Evolutionary conservation across 1,139 yeast species (phyloP).

Genomic region (Taphrina populina): DNA sequence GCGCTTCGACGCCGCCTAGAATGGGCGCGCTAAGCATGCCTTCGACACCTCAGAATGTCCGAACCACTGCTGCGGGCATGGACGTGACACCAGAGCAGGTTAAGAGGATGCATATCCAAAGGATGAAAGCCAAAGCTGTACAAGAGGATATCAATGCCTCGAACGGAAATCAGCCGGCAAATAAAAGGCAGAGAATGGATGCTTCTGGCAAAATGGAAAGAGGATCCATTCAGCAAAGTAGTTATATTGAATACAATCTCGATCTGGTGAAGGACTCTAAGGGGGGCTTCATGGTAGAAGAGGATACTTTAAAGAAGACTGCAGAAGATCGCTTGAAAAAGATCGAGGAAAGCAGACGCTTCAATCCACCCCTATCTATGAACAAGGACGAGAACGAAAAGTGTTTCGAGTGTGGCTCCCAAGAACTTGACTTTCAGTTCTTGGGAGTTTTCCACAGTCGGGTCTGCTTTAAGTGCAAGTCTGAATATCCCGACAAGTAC

Average conservation of each 20-base stretch:
- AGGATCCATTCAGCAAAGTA: conserved; percentile 47
- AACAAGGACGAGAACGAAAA: conserved; percentile 73
- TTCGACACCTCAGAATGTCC: conserved; percentile 24
- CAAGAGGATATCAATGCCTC: conserved; percentile 32
- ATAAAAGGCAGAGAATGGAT: conserved; percentile 32
- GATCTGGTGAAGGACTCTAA: conserved; percentile 82
- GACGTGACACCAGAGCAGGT: conserved; percentile 35
- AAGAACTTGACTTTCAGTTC: conserved; percentile 75
- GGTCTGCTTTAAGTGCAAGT: conserved; percentile 78
- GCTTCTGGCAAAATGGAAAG: conserved; percentile 35
- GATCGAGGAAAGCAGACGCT: conserved; percentile 50
- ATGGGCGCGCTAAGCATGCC: neutral
- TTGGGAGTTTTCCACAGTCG: conserved; percentile 65
- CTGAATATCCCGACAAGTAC: conserved; percentile 77
- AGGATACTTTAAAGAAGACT: conserved; percentile 37
- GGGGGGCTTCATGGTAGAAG: conserved; percentile 75
- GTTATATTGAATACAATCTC: conserved; percentile 81
- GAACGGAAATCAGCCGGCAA: conserved; percentile 35
- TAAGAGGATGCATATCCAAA: conserved; percentile 37
- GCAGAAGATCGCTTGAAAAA: conserved; percentile 21
- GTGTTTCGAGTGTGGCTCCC: conserved; percentile 44
- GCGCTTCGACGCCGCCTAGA: conserved; percentile 30
- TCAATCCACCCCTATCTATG: conserved; percentile 55
- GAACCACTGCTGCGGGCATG: conserved; percentile 5
- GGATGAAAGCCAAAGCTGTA: conserved; percentile 39